Percentiles rank a stretch among this genome's conserved stretches.
Evolutionary conservation across 2,329 filamentous ascomycete genomes (phyloP).

Genomic region (Clonostachys chloroleuca): DNA sequence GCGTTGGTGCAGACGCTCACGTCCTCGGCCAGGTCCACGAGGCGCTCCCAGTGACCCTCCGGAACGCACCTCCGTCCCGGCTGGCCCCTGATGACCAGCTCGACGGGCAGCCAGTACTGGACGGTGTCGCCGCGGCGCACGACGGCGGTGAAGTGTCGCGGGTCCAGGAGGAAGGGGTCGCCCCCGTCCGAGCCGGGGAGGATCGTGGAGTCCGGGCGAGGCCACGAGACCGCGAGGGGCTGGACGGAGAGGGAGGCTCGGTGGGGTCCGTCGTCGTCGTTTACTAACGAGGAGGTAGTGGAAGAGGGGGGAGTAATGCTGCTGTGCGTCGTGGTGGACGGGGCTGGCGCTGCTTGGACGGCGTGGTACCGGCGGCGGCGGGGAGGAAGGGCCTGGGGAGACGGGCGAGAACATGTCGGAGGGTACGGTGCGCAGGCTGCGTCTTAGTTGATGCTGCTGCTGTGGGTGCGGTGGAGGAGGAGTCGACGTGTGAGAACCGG

Average conservation of each 20-base stretch:
- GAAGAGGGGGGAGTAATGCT: too few relatives aligned
- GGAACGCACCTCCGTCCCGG: constrained; percentile 4
- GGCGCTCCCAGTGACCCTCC: constrained; percentile 6
- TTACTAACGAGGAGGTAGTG: too few relatives aligned
- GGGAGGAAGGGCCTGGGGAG: too few relatives aligned
- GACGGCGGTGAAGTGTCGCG: constrained; percentile 2
- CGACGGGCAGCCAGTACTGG: constrained; percentile 8
- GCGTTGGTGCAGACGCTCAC: not conserved
- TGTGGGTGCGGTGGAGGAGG: too few relatives aligned
- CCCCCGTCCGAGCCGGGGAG: not conserved
- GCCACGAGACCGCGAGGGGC: not conserved
- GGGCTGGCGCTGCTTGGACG: too few relatives aligned
- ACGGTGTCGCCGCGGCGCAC: constrained; percentile 1
- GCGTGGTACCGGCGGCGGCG: too few relatives aligned
- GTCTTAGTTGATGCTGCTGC: too few relatives aligned
- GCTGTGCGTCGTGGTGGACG: too few relatives aligned
- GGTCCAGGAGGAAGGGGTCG: not conserved
- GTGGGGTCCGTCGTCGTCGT: too few relatives aligned
- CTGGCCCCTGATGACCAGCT: constrained; percentile 3
- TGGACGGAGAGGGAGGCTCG: not conserved
- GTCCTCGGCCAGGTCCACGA: constrained; percentile 5
- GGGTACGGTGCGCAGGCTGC: too few relatives aligned
- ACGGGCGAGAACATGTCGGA: too few relatives aligned
- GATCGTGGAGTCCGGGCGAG: not conserved
- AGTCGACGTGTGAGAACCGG: too few relatives aligned